Percentiles rank a stretch among this genome's conserved stretches.
Evolutionary conservation across 805 yeast species (phyloP).

Genomic region (Tetrapisispora pingtungensis): DNA sequence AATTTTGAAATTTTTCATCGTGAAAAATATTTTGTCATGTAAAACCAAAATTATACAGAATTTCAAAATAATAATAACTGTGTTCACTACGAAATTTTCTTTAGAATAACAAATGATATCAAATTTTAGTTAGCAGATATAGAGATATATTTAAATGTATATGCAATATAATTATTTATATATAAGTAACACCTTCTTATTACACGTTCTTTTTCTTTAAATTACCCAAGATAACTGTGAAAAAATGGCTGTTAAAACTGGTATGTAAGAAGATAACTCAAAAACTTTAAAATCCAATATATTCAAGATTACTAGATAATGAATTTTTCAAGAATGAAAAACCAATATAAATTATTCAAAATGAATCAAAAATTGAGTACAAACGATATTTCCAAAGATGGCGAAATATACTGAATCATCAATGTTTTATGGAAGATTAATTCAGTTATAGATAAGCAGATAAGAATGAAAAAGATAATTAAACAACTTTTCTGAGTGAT

Average conservation of each 20-base stretch:
- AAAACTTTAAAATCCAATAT: too few species aligned
- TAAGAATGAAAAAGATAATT: too few species aligned
- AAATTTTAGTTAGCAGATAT: too few species aligned
- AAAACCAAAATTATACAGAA: neutral
- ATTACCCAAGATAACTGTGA: slow-evolving; percentile 3
- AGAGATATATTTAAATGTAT: neutral
- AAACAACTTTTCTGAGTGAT: too few species aligned
- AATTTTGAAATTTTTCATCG: too few species aligned
- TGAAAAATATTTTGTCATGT: neutral
- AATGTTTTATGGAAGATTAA: too few species aligned
- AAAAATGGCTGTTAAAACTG: slow-evolving; percentile 45
- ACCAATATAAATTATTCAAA: too few species aligned
- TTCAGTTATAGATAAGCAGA: too few species aligned
- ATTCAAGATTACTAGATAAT: neutral
- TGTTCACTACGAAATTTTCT: neutral
- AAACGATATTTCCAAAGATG: too few species aligned
- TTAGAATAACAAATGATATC: neutral
- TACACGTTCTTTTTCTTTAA: neutral
- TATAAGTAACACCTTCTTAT: neutral
- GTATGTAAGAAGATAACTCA: slow-evolving; percentile 29
- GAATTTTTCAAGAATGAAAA: neutral
- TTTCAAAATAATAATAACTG: neutral
- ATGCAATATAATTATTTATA: neutral
- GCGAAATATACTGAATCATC: too few species aligned
- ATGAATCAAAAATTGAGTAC: too few species aligned